Base-by-base conservation (phyloP, 2,329 filamentous ascomycete genomes). In the Fusarium sp. region DNA sequence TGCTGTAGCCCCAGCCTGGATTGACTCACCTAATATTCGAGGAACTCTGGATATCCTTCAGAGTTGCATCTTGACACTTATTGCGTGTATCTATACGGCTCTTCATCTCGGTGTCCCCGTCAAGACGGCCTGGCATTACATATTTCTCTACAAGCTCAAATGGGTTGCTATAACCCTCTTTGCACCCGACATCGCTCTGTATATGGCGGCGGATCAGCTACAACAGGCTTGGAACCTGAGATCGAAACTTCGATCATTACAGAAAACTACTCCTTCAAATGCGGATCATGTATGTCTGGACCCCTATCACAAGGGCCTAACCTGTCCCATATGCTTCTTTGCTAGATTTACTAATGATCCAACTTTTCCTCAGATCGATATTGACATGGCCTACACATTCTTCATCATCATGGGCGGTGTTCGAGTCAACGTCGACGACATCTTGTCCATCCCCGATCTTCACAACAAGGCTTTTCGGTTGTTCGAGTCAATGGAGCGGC, bases 61-160 rank as follows among this genome's bases (percentile, higher is more conserved):
- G 66, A 80, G 77, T 20, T 84, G 82, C 56, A 51, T 81, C 5
- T 45, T 82, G 7, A 82, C 82, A 5, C 70, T 84, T 1, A 57
- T 78, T 7, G 74, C 82, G 1, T 84, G 81, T 68, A 80, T 83
- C 12, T 84, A 80, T 69, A 79, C 80, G 8, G 81, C 81, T 4
- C 61, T 85, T 7, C 82, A 84, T 61, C 73, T 84, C 8, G 83
- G 84, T 47, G 75, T 85, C n/a, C 80, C 80, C 3, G 20, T 49
- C 45, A 47, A 60, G 48, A 61, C 58, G 3, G 24, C 61, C 20
- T 58, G 59, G 59, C 49, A 73, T 28, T 31, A 57, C 15, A 13
- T 66, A 15, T 17, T 73, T 4, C 24, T 54, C 12, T 66, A 66
- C 15, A 80, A 81, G 64, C 20, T 76, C 9, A 68, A 69, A 48